Evolutionary conservation across 768 basidiomycete species (phyloP), one percentile per base, ranked within the genome.

Genomic region (Fistulinella prunicolor): DNA sequence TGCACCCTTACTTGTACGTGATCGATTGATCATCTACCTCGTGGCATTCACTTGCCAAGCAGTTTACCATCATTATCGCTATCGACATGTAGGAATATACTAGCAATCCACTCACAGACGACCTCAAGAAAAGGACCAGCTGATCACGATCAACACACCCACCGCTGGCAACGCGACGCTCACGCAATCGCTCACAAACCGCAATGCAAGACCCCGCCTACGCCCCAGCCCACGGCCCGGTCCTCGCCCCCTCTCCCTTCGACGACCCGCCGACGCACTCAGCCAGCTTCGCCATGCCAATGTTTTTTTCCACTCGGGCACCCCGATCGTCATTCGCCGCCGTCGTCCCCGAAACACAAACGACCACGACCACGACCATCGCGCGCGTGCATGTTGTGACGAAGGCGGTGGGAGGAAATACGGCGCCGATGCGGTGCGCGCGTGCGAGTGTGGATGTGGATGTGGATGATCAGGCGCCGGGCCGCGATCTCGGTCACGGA

Each of bases 311-410:
- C 69, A 52, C 57, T 52, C 44, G 0, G 82, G 81, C 23, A 73
- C 46, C 6, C 68, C 63, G 13, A 85, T 17, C 16, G 74, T 71
- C 50, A 86, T 58, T n/a, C 79, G 76, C 50, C 82, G 73, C 16
- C 79, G 70, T 23, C 79, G 72, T 1, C 82, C 81, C 22, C 70
- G 61, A 45, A 84, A 71, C 20, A 73, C 71, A 57, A 86, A 85
- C 16, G 76, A 71, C 73, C 76, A 79, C 17, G 75, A 79, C 34
- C 67, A 62, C 62, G 69, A 66, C 38, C 38, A 60, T 58, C 46
- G 52, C 51, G 22, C 23, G n/a, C 55, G 59, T 17, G 49, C 40
- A 21, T 60, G 51, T 38, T 61, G 67, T 19, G 58, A 53, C 9
- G 47, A 50, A 30, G 72, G 72, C 13, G 69, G 70, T 3, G 73